Evolutionary conservation across 2,329 filamentous ascomycete genomes (phyloP), one percentile per base, ranked within the genome.

Genomic region (Torrubiella hemipterigena): DNA sequence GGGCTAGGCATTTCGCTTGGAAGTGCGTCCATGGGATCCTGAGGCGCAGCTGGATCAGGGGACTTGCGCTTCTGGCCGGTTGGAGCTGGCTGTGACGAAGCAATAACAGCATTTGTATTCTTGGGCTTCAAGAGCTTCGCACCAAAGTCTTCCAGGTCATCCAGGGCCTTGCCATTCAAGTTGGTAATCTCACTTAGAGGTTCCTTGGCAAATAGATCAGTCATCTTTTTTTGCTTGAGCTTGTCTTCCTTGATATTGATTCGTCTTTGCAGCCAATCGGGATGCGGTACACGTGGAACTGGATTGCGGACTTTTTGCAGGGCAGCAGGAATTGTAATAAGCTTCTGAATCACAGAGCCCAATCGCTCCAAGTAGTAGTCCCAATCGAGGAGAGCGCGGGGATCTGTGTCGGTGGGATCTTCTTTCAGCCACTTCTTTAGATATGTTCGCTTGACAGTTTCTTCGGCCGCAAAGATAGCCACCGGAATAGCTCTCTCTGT

Each of bases 191-290:
- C 82, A 10, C 75, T 72, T 16, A 93, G 55, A 0, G 84, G 81
- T 27, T 67, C 74, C 51, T 80, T 57, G 47, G 50, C 66, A 49
- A 98, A 94, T 44, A 94, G 64, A 48, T 96, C 91, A 0, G 89
- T 98, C 65, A 99, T 81, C 60, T 98, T 98, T 62, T 87, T 93
- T 59, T 99, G 91, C 63, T 98, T 94, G 67, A 96, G 80, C 51
- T 81, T 87, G 59, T 99, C 91, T 35, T 98, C 91, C 55, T 95
- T 96, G 54, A 81, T 79, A 43, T 91, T 84, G 55, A 98, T 95
- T 32, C 89, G 73, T 36, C 85, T 76, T 47, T 95, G 86, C 20
- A 99, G 69, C 91, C 91, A 99, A 33, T 98, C 93, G 0, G 91
- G 91, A 57, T 98, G 93, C 6, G 82, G 69, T 10, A 99, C 85